These are phyloP conservation scores for Boletellus sp. DNA, from an alignment of 768 basidiomycete species.

Conservation along the genomic window DNA sequence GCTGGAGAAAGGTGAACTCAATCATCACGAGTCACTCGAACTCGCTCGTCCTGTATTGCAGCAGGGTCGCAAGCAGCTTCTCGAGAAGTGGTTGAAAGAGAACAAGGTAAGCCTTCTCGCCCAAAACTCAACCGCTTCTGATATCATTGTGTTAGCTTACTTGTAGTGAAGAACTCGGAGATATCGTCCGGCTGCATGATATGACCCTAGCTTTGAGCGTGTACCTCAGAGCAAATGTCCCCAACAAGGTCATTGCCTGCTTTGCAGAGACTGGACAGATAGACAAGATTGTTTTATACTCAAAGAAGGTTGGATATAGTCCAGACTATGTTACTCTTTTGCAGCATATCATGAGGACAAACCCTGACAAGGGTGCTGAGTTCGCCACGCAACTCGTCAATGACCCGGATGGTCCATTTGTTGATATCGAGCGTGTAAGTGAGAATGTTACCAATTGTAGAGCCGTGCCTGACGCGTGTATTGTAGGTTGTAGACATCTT, in stretches of 20 bases:
- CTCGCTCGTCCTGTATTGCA: conserved; percentile 93
- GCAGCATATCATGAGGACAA: conserved; percentile 94
- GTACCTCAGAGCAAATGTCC: conserved; percentile 95
- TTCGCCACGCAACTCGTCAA: conserved; percentile 94
- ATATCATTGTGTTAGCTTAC: conserved; percentile 60
- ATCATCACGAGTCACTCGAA: conserved; percentile 93
- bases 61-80: conserved; percentile 92
- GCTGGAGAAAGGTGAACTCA: conserved; percentile 97
- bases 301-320: conserved; percentile 92
- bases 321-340: conserved; percentile 91
- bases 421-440: conserved; percentile 86
- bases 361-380: conserved; percentile 96
- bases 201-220: conserved; percentile 97
- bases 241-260: conserved; percentile 98
- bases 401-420: conserved; percentile 87
- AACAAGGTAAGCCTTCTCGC: conserved; percentile 66
- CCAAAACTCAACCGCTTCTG: conserved; percentile 10
- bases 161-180: conserved; percentile 97
- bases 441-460: not conserved
- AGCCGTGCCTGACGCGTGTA: not conserved
- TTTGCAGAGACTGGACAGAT: conserved; percentile 99
- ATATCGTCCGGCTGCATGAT: conserved; percentile 91
- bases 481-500: conserved; percentile 92
- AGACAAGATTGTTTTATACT: conserved; percentile 96
- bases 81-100: conserved; percentile 99